Evolutionary conservation across 2,329 filamentous ascomycete species (phyloP), one percentile per base, ranked within the genome.

Genomic region (Pseudogymnoascus sp.): DNA sequence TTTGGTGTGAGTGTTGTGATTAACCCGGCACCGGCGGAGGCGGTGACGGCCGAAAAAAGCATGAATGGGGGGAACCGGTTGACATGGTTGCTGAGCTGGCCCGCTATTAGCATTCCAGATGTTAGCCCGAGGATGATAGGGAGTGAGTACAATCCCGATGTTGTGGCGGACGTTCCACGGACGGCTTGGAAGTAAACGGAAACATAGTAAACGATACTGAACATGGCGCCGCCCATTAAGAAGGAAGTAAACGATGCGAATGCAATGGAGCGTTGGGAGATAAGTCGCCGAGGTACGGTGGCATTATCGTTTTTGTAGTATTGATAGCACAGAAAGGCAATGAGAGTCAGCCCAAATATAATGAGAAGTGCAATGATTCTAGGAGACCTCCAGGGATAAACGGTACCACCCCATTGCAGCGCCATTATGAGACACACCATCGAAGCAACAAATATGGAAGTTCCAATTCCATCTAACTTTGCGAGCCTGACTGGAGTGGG

Each of bases 161-260:
- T 81, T 78, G 74, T 68, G 2, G 66, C 63, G 2, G 76, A 75
- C 28, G 76, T 73, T 14, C 72, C 74, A 41, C 76, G 75, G 63
- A 79, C 75, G 5, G 76, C 76, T 61, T 81, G 78, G 68, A 80
- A 79, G 72, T 75, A 80, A 64, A 79, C 76, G 0, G 78, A 77
- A 1, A 79, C 61, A 62, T 75, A 78, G 63, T 75, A 78, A 16
- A 78, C 22, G 31, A 72, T 65, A 62, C 70, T 61, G 60, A 72
- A 68, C 63, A 72, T 71, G 6, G 66, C 68, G 40, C 66, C 64
- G 31, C 66, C 62, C 46, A 79, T 68, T 62, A 72, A 75, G 62
- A 74, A 72, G 14, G 73, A 63, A 63, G 74, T 74, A 19, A 68
- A 63, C 22, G 71, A 69, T 3, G 72, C 70, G 8, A 64, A 66